Conservation (phyloP, 2,329 filamentous ascomycete genomes). For the Knoxdaviesia capensis region DNA sequence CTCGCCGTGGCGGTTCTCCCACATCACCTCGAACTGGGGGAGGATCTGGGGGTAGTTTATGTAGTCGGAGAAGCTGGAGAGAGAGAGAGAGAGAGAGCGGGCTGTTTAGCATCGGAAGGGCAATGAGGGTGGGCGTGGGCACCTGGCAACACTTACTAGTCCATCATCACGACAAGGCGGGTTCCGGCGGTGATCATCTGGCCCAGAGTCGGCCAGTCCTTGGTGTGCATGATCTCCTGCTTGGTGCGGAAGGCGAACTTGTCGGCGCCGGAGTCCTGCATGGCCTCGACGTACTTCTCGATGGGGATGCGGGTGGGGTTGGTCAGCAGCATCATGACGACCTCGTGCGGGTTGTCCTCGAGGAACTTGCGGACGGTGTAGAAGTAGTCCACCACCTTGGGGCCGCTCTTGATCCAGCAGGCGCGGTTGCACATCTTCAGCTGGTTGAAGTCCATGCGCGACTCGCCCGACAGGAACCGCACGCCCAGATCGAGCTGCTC, state of each 20-base stretch:
- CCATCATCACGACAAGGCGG: slow-evolving; percentile 52
- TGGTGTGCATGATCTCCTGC: slow-evolving; percentile 13
- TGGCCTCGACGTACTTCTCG: slow-evolving; percentile 31
- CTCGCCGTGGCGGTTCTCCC: slow-evolving; percentile 54
- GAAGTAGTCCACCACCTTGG: slow-evolving; percentile 34
- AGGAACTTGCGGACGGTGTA: slow-evolving; percentile 38
- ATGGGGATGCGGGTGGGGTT: slow-evolving; percentile 39
- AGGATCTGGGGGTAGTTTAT: slow-evolving; percentile 38
- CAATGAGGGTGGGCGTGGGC: too few species aligned
- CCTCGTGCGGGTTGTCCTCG: slow-evolving; percentile 34
- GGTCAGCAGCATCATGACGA: slow-evolving; percentile 42
- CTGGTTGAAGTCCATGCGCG: slow-evolving; percentile 28
- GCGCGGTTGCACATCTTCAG: slow-evolving; percentile 45
- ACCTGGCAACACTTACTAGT: slow-evolving; percentile 18
- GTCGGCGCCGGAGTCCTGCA: slow-evolving; percentile 32
- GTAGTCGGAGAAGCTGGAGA: slow-evolving; percentile 20
- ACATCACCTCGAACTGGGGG: slow-evolving; percentile 43
- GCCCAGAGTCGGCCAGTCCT: slow-evolving; percentile 51
- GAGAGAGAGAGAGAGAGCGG: neutral
- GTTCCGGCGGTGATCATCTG: slow-evolving; percentile 40
- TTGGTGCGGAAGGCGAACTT: slow-evolving; percentile 34
- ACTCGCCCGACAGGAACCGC: slow-evolving; percentile 43
- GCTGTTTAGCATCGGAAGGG: neutral
- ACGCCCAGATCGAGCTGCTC: slow-evolving; percentile 40
- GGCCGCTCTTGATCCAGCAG: slow-evolving; percentile 38